Evolutionary conservation across 2,329 filamentous ascomycete genomes (phyloP).

Genomic region (Xylaria digitata): DNA sequence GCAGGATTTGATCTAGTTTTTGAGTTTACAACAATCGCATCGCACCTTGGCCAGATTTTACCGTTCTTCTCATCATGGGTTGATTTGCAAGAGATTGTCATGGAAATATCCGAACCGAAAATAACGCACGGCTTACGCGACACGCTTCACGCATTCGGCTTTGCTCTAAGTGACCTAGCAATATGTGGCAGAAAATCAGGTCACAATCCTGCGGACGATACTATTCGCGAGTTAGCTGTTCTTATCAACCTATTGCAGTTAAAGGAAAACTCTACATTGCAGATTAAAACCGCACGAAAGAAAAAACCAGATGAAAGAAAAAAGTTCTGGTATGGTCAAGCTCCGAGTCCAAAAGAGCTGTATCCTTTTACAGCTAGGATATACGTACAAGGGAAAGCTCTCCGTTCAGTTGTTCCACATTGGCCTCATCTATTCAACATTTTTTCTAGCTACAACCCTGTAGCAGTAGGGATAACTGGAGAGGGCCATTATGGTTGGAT

Average conservation of each 20-base stretch:
- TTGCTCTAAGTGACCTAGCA: constrained; percentile 12
- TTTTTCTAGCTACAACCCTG: constrained; percentile 26
- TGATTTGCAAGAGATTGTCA: constrained; percentile 31
- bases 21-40: constrained; percentile 24
- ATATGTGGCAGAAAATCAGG: constrained; percentile 7
- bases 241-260: constrained; percentile 19
- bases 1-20: constrained; percentile 30
- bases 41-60: constrained; percentile 22
- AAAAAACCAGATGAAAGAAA: constrained; percentile 6
- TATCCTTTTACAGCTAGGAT: constrained; percentile 31
- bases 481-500: constrained; percentile 31
- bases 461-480: constrained; percentile 27
- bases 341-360: constrained; percentile 28
- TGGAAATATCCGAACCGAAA: constrained; percentile 10
- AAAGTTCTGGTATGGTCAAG: constrained; percentile 10
- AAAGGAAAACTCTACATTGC: constrained; percentile 13
- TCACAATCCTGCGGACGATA: constrained; percentile 35
- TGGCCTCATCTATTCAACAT: constrained; percentile 16
- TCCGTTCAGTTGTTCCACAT: constrained; percentile 17
- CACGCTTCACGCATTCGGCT: constrained; percentile 33
- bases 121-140: constrained; percentile 21
- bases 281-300: neutral
- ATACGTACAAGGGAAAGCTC: constrained; percentile 23
- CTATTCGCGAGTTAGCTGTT: constrained; percentile 25
- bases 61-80: constrained; percentile 34